phyloP scores from a whole-genome alignment of 106 monocot species.

The Dendrobium huoshanense region DNA sequence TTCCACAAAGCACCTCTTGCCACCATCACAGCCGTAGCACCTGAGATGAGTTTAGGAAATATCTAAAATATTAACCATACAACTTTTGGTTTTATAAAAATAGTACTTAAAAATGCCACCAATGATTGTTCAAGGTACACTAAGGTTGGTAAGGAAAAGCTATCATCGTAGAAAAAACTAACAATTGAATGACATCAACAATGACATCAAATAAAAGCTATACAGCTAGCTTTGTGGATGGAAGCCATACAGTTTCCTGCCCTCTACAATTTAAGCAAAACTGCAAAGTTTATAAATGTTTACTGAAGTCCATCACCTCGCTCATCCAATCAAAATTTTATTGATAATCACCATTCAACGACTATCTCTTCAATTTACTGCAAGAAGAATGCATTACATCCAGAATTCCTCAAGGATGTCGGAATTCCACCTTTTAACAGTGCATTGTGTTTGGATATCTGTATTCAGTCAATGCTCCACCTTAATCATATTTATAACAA shows the following conservation, averaged over 20 bases:
- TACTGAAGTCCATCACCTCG: background rate
- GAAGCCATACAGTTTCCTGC: background rate
- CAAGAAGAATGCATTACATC: background rate
- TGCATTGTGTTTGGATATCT: background rate
- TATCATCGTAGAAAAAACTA: background rate
- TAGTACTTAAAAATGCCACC: background rate
- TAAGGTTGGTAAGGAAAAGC: background rate
- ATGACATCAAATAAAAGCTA: background rate
- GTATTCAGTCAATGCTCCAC: background rate
- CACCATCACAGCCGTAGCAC: conserved; percentile 89
- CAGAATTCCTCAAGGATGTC: background rate
- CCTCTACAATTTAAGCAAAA: background rate
- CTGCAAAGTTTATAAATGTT: background rate
- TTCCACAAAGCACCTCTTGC: conserved; percentile 98
- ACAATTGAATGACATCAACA: background rate
- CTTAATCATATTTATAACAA: background rate
- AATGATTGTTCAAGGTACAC: background rate
- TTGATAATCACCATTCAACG: background rate
- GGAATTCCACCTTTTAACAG: background rate
- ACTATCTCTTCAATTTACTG: background rate
- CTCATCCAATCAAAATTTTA: background rate
- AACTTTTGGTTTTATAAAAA: background rate
- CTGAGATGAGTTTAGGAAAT: conserved; percentile 22
- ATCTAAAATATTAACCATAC: background rate
- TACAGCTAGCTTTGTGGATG: background rate